phyloP scores from a whole-genome alignment of 2,329 filamentous ascomycete genomes.

The Microsporum canis region DNA sequence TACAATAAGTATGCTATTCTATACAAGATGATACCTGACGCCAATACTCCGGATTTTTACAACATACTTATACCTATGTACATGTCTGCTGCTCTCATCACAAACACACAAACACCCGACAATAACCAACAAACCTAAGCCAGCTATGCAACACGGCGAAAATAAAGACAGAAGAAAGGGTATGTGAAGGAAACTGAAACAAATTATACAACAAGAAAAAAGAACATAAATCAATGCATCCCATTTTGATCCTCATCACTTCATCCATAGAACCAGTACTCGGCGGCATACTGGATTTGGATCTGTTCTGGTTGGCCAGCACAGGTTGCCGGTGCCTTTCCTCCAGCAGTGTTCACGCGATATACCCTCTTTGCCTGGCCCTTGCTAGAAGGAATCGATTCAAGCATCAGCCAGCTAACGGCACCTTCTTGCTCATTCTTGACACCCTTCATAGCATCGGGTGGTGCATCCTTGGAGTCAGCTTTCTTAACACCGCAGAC shows the following conservation, averaged over 20 bases:
- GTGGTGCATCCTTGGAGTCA: constrained; percentile 51
- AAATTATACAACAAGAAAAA: background rate
- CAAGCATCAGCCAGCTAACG: constrained; percentile 70
- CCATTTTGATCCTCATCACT: background rate
- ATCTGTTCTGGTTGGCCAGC: constrained; percentile 52
- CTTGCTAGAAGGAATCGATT: constrained; percentile 43
- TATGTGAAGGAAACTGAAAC: constrained; percentile 1
- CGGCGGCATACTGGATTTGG: constrained; percentile 66
- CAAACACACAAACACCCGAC: background rate
- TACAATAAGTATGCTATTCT: background rate
- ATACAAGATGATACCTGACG: background rate
- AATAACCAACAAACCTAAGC: background rate
- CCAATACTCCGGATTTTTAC: background rate
- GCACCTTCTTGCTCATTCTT: constrained; percentile 50
- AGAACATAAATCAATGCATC: background rate
- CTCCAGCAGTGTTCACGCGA: constrained; percentile 72
- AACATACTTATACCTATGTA: background rate
- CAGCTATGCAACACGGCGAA: background rate
- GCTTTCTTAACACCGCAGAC: constrained; percentile 53
- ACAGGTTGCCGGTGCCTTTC: constrained; percentile 63
- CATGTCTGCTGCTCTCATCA: background rate
- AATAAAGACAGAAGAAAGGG: background rate
- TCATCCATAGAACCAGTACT: constrained; percentile 55
- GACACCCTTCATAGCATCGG: constrained; percentile 47
- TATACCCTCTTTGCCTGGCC: constrained; percentile 64